These are phyloP conservation scores for Ananas comosus DNA, from an alignment of 176 grass and related monocot genomes.

Conservation along the genomic window DNA sequence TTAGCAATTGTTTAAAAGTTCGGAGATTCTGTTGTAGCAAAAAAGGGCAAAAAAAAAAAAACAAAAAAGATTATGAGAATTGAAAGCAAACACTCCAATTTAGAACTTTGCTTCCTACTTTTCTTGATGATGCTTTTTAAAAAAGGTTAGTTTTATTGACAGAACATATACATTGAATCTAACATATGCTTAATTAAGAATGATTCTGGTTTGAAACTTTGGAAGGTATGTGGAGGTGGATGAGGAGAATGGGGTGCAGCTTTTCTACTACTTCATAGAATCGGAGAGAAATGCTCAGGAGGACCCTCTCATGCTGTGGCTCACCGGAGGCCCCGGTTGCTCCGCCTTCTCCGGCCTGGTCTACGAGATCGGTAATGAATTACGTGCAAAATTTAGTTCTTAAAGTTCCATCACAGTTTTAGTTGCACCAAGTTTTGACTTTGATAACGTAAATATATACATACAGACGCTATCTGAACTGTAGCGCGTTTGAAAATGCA, in stretches of 20 bases:
- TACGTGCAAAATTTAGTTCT: not conserved
- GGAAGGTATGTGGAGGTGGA: constrained; percentile 2
- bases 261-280: constrained; percentile 8
- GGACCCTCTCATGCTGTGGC: constrained; percentile 3
- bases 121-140: too few relatives aligned
- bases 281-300: not conserved
- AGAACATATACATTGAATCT: not conserved
- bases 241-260: not conserved
- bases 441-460: too few relatives aligned
- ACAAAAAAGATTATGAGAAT: too few relatives aligned
- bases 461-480: too few relatives aligned
- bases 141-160: not conserved
- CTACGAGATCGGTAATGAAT: not conserved
- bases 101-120: too few relatives aligned
- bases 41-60: too few relatives aligned
- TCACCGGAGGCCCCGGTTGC: constrained; percentile 4
- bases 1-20: too few relatives aligned
- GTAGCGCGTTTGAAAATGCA: too few relatives aligned
- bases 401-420: too few relatives aligned
- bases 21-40: too few relatives aligned
- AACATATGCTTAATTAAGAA: not conserved
- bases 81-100: too few relatives aligned
- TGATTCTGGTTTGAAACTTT: not conserved
- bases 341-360: not conserved
- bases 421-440: too few relatives aligned